phyloP scores from a whole-genome alignment of 2,329 filamentous ascomycete genomes.

The Furcasterigmium furcatum region DNA sequence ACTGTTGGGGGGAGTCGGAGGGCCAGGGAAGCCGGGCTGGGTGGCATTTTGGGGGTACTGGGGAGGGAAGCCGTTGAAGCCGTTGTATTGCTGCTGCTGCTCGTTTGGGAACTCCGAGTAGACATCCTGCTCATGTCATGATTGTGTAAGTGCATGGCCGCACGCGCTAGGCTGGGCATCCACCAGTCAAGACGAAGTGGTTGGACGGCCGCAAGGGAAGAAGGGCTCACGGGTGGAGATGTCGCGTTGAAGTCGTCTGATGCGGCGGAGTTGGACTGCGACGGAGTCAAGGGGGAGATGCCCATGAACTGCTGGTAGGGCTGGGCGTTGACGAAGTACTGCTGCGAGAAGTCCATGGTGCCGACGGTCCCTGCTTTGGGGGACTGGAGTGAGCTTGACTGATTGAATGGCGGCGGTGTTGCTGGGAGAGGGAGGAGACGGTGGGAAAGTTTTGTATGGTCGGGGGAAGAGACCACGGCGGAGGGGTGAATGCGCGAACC shows the following conservation, averaged over 20 bases:
- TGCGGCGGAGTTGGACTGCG: conserved; percentile 39
- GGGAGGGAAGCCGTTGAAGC: conserved; percentile 40
- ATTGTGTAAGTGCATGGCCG: conserved; percentile 22
- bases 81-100: conserved; percentile 45
- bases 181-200: conserved; percentile 16
- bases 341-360: conserved; percentile 52
- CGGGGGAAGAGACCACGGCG: too few relatives aligned
- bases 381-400: background rate
- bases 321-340: conserved; percentile 45
- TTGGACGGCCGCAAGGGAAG: conserved; percentile 17
- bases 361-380: conserved; percentile 3
- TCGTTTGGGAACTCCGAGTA: conserved; percentile 44
- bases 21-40: conserved; percentile 36
- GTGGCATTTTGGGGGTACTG: conserved; percentile 14
- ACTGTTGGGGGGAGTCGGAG: conserved; percentile 48
- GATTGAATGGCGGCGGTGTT: background rate
- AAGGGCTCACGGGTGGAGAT: conserved; percentile 50
- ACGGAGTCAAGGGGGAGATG: conserved; percentile 35
- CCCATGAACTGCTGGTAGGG: conserved; percentile 50
- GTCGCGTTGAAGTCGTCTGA: conserved; percentile 54
- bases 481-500: too few relatives aligned
- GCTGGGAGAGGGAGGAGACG: background rate
- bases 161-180: conserved; percentile 25
- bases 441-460: background rate
- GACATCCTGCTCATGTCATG: conserved; percentile 39